Conservation (phyloP, 352 stramenopile genomes). For the Phytophthora fragariaefolia region DNA sequence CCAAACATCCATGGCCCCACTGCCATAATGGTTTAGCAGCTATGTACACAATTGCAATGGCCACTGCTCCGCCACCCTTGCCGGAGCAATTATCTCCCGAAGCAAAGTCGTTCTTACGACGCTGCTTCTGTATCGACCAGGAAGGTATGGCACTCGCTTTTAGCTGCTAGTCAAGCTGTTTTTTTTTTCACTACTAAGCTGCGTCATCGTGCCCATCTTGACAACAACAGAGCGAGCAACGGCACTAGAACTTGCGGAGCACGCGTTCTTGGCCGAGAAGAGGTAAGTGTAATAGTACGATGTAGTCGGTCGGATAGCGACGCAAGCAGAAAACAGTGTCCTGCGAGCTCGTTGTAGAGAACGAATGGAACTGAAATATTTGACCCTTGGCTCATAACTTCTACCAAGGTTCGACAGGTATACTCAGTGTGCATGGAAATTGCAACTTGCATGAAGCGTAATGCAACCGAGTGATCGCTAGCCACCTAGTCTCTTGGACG, state of each 20-base stretch:
- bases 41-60: conserved; percentile 76
- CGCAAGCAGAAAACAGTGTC: neutral
- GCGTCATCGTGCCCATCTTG: neutral
- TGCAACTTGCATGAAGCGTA: too few relatives aligned
- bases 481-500: too few relatives aligned
- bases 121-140: conserved; percentile 80
- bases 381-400: neutral
- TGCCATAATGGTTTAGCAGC: conserved; percentile 66
- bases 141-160: conserved; percentile 39
- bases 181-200: conserved; percentile 1
- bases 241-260: conserved; percentile 60
- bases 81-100: conserved; percentile 55
- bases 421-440: too few relatives aligned
- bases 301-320: conserved; percentile 7
- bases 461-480: too few relatives aligned
- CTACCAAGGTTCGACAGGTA: too few relatives aligned
- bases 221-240: conserved; percentile 60
- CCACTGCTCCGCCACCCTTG: conserved; percentile 57
- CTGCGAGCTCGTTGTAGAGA: neutral
- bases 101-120: conserved; percentile 60
- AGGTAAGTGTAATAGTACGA: conserved; percentile 37
- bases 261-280: conserved; percentile 58
- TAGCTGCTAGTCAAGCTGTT: too few relatives aligned
- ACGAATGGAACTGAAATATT: conserved; percentile 1
- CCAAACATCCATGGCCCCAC: conserved; percentile 67